These are phyloP conservation scores for Suhomyces bolitotheri DNA, from an alignment of 1,139 yeast genomes.

Conservation along the genomic window DNA sequence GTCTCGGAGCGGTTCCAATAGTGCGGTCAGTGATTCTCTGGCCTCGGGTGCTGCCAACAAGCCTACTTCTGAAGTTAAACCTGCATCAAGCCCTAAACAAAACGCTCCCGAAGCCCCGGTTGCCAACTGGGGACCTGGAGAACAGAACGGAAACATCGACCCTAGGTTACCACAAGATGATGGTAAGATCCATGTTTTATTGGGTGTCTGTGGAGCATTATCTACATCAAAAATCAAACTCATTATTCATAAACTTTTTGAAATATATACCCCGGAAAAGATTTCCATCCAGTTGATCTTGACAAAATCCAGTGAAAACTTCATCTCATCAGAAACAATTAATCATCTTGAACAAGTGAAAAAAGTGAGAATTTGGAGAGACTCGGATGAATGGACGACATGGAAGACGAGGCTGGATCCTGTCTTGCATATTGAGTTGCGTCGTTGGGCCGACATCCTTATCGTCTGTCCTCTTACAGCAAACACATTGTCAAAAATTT, in stretches of 20 bases:
- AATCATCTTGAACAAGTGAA: slow-evolving; percentile 36
- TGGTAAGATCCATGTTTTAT: slow-evolving; percentile 80
- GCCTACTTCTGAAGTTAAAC: slow-evolving; percentile 5
- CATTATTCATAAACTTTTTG: slow-evolving; percentile 74
- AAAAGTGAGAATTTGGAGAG: slow-evolving; percentile 77
- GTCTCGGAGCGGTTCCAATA: slow-evolving; percentile 43
- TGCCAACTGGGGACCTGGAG: slow-evolving; percentile 20
- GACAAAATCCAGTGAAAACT: slow-evolving; percentile 81
- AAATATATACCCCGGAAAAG: slow-evolving; percentile 72
- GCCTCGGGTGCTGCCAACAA: slow-evolving; percentile 4
- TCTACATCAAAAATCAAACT: slow-evolving; percentile 74
- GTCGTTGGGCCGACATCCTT: slow-evolving; percentile 94
- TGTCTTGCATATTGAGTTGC: slow-evolving; percentile 85
- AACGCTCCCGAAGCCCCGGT: not conserved
- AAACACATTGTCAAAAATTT: slow-evolving; percentile 84
- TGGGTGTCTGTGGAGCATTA: slow-evolving; percentile 90
- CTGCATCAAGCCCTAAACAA: slow-evolving; percentile 2
- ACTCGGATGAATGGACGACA: slow-evolving; percentile 86
- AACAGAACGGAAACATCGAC: slow-evolving; percentile 59
- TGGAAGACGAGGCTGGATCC: slow-evolving; percentile 89
- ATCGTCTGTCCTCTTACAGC: slow-evolving; percentile 90
- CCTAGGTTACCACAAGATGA: slow-evolving; percentile 88
- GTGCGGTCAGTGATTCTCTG: slow-evolving; percentile 8
- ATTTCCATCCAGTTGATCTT: slow-evolving; percentile 78
- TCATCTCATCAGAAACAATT: slow-evolving; percentile 61